These are phyloP conservation scores for Jaminaea rosea DNA, from an alignment of 1,284 basidiomycete species.

Conservation along the genomic window DNA sequence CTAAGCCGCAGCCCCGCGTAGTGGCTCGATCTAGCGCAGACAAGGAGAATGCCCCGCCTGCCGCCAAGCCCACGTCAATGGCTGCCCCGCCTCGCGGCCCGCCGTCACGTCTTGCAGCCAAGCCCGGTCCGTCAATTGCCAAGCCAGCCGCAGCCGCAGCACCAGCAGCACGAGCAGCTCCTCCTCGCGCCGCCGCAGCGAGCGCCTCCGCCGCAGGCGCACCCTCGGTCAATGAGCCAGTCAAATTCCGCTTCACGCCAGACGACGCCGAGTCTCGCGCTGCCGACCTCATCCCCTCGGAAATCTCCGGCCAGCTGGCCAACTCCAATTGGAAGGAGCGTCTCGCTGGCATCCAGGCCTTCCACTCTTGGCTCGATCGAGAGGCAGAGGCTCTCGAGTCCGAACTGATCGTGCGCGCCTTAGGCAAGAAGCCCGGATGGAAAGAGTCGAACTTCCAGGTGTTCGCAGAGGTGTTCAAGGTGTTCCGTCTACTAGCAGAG, in stretches of 20 bases:
- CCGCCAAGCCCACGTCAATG: conserved; percentile 16
- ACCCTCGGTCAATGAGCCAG: conserved; percentile 60
- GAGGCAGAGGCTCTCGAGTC: conserved; percentile 65
- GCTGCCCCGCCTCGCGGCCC: not conserved
- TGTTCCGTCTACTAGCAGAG: conserved; percentile 60
- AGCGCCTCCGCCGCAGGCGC: conserved; percentile 52
- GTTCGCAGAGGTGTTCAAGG: conserved; percentile 36
- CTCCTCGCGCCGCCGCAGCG: conserved; percentile 48
- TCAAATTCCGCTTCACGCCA: conserved; percentile 81
- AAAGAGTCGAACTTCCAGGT: conserved; percentile 94
- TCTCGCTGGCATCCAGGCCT: conserved; percentile 74
- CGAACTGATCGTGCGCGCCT: conserved; percentile 79
- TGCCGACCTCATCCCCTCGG: conserved; percentile 63
- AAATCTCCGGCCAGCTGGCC: conserved; percentile 63
- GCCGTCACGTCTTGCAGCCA: not conserved
- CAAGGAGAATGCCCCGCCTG: conserved; percentile 52
- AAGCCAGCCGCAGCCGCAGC: conserved; percentile 54
- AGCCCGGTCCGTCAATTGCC: conserved; percentile 50
- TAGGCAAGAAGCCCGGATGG: conserved; percentile 87
- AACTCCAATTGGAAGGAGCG: conserved; percentile 90
- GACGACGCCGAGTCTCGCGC: conserved; percentile 85
- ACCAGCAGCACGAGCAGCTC: conserved; percentile 25
- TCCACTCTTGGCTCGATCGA: conserved; percentile 72
- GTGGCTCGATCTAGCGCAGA: conserved; percentile 33
- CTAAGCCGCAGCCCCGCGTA: not conserved